Percentiles rank a stretch among this genome's conserved stretches.
Evolutionary conservation across 208 protist genomes (phyloP).

Genomic region (Blastocrithidia nonstop): DNA sequence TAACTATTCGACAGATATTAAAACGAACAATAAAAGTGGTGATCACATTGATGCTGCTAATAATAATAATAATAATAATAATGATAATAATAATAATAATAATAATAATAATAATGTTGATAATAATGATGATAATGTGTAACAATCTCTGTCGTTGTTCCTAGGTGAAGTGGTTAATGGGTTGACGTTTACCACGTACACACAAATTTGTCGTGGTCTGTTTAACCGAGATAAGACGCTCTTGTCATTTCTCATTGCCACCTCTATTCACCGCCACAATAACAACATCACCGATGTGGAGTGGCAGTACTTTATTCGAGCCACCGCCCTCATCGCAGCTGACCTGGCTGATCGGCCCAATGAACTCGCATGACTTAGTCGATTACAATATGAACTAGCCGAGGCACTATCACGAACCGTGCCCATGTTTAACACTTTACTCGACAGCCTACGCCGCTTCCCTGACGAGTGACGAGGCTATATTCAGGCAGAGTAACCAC

Average conservation of each 20-base stretch:
- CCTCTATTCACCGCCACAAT: conserved; percentile 61
- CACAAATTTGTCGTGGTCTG: conserved; percentile 93
- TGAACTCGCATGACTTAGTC: conserved; percentile 44
- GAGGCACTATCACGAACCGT: conserved; percentile 72
- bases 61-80: neutral
- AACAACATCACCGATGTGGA: conserved; percentile 60
- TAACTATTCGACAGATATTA: too few species aligned
- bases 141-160: conserved; percentile 43
- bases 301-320: conserved; percentile 88
- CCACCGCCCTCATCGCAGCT: conserved; percentile 66
- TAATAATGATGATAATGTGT: conserved; percentile 28
- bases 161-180: conserved; percentile 65
- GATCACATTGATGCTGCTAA: neutral
- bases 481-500: conserved; percentile 42
- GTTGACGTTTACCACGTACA: conserved; percentile 87
- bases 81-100: conserved; percentile 1
- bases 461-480: conserved; percentile 42
- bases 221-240: conserved; percentile 97
- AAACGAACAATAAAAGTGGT: too few species aligned
- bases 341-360: conserved; percentile 38
- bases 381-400: conserved; percentile 72
- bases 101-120: neutral
- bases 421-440: conserved; percentile 39
- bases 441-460: conserved; percentile 26
- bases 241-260: conserved; percentile 89